Evolutionary conservation across 169 alveolate species (phyloP), one percentile per base, ranked within the genome.

Genomic region (Blepharisma undulans): DNA sequence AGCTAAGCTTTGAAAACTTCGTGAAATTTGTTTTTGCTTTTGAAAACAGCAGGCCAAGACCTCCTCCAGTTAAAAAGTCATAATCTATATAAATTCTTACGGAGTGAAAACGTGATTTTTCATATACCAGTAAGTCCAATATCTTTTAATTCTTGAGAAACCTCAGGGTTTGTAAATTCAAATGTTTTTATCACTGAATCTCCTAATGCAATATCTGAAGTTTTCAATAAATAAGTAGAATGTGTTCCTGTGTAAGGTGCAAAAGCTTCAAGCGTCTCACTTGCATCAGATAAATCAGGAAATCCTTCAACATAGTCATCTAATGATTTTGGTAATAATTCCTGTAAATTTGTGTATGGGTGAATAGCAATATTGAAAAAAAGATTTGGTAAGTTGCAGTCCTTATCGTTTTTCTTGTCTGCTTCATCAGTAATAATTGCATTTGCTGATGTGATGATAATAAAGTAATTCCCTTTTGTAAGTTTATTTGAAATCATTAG

Each of bases 101-200:
- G 86, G 27, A 82, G 30, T 30, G 89, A 32, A 59, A 82, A 82
- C 8, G 89, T 82, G 27, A 82, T 18, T 74, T 82, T 22, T 74
- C 89, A 82, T 19, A 82, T 19, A 19, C 89, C 89, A 22, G 89
- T 82, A 60, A 36, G 60, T 14, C 89, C 89, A 4, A 82, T n/a
- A 14, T 21, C 29, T 33, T 48, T 82, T 19, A 82, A 22, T 4
- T 36, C 72, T 22, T 34, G 71, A 22, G 34, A 14, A 12, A 60
- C 12, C 36, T 82, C 76, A 21, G 89, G 89, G 8, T 25, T 33
- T 10, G 8, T 60, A 30, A 82, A 59, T n/a, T 59, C 27, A 60
- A 25, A 82, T 1, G 27, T 82, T 22, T 32, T 48, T n/a, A 82
- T 22, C 6, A 82, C 6, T 32, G 29, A 21, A 19, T 82, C 60